A percentile compares a stretch with the other conserved stretches of the same genome.
phyloP scores from a whole-genome alignment of 495 filamentous ascomycete species.

The Penicillium canescens region DNA sequence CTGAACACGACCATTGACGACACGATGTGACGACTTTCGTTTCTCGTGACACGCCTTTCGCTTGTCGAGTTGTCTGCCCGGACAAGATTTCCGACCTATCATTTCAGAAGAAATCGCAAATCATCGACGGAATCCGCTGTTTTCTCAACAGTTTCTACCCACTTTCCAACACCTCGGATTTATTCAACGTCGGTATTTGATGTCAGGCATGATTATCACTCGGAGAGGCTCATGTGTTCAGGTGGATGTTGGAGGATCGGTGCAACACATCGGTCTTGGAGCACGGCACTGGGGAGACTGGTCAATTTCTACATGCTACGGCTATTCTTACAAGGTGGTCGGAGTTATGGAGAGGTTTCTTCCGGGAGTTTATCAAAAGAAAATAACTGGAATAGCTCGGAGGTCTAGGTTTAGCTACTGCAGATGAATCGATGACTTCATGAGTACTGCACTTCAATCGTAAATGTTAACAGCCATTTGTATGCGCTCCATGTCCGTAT shows the following conservation, averaged over 20 bases:
- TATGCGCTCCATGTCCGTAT: background rate
- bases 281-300: slow-evolving; percentile 37
- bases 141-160: slow-evolving; percentile 25
- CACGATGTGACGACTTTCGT: slow-evolving; percentile 41
- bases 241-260: slow-evolving; percentile 37
- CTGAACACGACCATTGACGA: slow-evolving; percentile 44
- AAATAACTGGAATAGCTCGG: slow-evolving; percentile 32
- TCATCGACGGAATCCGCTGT: slow-evolving; percentile 36
- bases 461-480: background rate
- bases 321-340: slow-evolving; percentile 15
- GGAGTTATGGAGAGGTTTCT: slow-evolving; percentile 44
- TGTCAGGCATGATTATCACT: slow-evolving; percentile 26
- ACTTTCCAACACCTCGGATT: slow-evolving; percentile 34
- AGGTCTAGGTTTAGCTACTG: slow-evolving; percentile 30
- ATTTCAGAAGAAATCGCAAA: slow-evolving; percentile 25
- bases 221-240: slow-evolving; percentile 40
- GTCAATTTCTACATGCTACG: slow-evolving; percentile 37
- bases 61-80: slow-evolving; percentile 31
- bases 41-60: slow-evolving; percentile 34
- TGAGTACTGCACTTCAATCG: slow-evolving; percentile 8
- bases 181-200: slow-evolving; percentile 24
- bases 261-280: slow-evolving; percentile 21
- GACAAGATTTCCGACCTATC: slow-evolving; percentile 19
- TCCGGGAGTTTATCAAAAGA: slow-evolving; percentile 38
- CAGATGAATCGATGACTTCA: slow-evolving; percentile 30